Base-by-base conservation (phyloP, 2,329 filamentous ascomycete genomes). In the Botryotinia convoluta region DNA sequence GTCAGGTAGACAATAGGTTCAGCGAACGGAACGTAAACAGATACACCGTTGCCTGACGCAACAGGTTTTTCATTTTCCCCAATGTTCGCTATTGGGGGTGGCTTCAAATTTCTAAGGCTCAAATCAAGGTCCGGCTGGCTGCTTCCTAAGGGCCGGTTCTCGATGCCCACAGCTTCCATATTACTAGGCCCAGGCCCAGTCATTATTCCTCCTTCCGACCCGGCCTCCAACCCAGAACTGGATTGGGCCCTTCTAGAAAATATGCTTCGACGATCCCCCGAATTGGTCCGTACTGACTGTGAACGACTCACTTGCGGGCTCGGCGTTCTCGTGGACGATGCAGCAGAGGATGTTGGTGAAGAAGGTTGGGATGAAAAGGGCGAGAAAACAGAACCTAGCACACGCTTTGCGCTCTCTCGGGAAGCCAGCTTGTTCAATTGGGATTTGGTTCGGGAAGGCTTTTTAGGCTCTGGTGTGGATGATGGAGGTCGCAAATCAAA, bases 1-100 rank as follows among this genome's bases (percentile, higher is more conserved):
- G 91, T 90, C 48, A 96, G 84, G 79, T 93, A 96, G 37, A 96
- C 84, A 73, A 92, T 91, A n/a, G 92, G 92, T 81, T 96, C 93
- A 42, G 92, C 92, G 59, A 96, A 84, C 42, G 91, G 84, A 63
- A 96, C 92, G 44, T 90, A 91, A 78, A 93, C 92, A 37, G 87
- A 87, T 35, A 96, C 87, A 62, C 93, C 93, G 81, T 92, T 93
- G 65, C 91, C 93, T 26, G 91, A 90, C 20, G 92, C 92, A n/a
- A 95, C 85, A 1, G 93, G 93, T 82, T 94, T 82, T 57, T 81
- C 82, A 72, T 82, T 84, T 79, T 90, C 90, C 22, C 65, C 65
- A 26, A 35, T 12, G 57, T 61, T 44, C 35, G 61, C 72, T 64
- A 69, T 59, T 51, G 60, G 63, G 16, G 61, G 29, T 32, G 61